Base-by-base conservation (phyloP, 495 filamentous ascomycete species). In the Tuber magnatum region DNA sequence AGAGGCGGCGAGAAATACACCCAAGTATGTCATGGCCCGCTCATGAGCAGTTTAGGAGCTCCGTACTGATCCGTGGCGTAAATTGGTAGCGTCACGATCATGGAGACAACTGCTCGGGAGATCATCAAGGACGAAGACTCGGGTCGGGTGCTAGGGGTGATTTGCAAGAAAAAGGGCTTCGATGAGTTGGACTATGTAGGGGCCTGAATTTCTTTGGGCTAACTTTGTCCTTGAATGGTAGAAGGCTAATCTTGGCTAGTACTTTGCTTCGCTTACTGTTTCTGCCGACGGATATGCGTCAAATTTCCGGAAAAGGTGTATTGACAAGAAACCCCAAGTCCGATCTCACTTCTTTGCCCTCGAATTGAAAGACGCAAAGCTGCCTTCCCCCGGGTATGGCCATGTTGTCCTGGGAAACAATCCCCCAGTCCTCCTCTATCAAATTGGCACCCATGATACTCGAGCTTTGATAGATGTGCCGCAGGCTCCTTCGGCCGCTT, bases 361-460 rank as follows among this genome's bases (percentile, higher is more conserved):
- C 39, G 95, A 99, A 83, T 87, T 99, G 41, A 92, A 94, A 81
- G 94, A 99, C 83, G 92, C 91, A 42, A 85, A 88, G 28, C 88
- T 98, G 3, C 93, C 94, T 7, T 84, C 84, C 38, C 89, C 91
- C 4, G 83, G 88, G 76, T 91, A 92, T 83, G 95, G 95, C 28
- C 94, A 97, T 83, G 94, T 99, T 71, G 85, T 97, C 51, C 90
- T 99, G 74, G 91, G 91, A 74, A 89, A 92, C 73, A 87, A 88
- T 43, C 88, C 90, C 8, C 94, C 94, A 1, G 90, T 97, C 68
- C 90, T 99, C 32, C 88, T 99, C 75, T 99, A 99, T 86, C 95
- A 98, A 85, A 99, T 99, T 84, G 94, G 96, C 80, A 92, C 93
- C 20, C 93, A 91, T 85, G 95, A 97, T 84, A 99, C 95, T 6